These are phyloP conservation scores for Rehmannia glutinosa DNA, from an alignment of 257 asterid genomes.

Conservation along the genomic window DNA sequence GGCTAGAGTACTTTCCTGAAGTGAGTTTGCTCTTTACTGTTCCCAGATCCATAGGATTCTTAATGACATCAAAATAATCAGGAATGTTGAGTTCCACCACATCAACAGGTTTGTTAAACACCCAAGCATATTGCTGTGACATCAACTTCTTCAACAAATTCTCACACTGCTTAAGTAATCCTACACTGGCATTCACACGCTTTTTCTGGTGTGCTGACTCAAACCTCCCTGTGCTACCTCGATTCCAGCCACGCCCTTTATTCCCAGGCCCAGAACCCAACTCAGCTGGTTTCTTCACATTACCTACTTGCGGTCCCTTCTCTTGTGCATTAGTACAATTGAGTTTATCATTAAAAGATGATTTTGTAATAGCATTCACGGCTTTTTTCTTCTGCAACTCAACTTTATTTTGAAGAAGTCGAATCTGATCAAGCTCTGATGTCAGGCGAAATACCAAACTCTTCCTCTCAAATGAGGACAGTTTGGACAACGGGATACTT, in stretches of 20 bases:
- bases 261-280: slow-evolving; percentile 31
- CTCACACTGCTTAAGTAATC: slow-evolving; percentile 58
- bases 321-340: slow-evolving; percentile 38
- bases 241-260: slow-evolving; percentile 50
- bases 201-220: slow-evolving; percentile 31
- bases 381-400: slow-evolving; percentile 34
- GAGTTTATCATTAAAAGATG: slow-evolving; percentile 51
- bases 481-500: slow-evolving; percentile 45
- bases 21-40: slow-evolving; percentile 61
- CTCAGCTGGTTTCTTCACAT: slow-evolving; percentile 36
- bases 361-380: slow-evolving; percentile 35
- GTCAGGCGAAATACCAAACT: slow-evolving; percentile 47
- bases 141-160: slow-evolving; percentile 64
- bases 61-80: slow-evolving; percentile 67
- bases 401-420: slow-evolving; percentile 44
- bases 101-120: slow-evolving; percentile 78
- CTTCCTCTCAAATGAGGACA: slow-evolving; percentile 58
- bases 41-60: slow-evolving; percentile 92
- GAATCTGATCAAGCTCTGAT: slow-evolving; percentile 72
- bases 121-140: slow-evolving; percentile 56
- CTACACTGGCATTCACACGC: slow-evolving; percentile 28
- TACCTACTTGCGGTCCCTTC: slow-evolving; percentile 34
- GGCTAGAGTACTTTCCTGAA: slow-evolving; percentile 49
- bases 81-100: slow-evolving; percentile 59
- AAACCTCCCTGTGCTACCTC: slow-evolving; percentile 62